A percentile compares a stretch with the other conserved stretches of the same genome.
These are phyloP conservation scores for Anthracocystis panici-leucophaei DNA, from an alignment of 1,284 basidiomycete genomes.

Conservation along the genomic window DNA sequence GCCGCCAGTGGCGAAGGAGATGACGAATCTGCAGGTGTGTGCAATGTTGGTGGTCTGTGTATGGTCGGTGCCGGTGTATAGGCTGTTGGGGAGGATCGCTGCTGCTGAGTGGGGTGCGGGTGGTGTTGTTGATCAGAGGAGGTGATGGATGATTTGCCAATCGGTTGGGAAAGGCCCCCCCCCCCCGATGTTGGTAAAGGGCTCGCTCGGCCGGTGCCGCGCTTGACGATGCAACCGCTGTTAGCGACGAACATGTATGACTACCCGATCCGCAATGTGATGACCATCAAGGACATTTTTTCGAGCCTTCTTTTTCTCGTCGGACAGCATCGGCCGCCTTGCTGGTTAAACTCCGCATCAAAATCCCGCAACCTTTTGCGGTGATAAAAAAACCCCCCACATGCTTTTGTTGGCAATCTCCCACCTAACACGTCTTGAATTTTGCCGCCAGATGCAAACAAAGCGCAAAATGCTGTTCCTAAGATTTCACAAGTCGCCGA, in stretches of 20 bases:
- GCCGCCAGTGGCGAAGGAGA: conserved; percentile 18
- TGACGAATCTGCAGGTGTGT: conserved; percentile 43
- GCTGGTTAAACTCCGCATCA: conserved; percentile 17
- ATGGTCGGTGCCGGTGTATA: conserved; percentile 41
- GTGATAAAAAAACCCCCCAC: conserved; percentile 1
- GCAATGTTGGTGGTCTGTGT: conserved; percentile 41
- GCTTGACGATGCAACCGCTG: not conserved
- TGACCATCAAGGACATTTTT: not conserved
- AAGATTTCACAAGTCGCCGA: no score
- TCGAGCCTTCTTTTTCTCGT: conserved; percentile 7
- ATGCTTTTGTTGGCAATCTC: not conserved
- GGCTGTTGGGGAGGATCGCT: conserved; percentile 40
- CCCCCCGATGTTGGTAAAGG: not conserved
- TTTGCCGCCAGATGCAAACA: not conserved
- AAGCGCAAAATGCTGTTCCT: no score
- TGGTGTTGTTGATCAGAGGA: conserved; percentile 8
- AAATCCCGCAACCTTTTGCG: not conserved
- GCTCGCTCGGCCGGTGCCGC: conserved; percentile 3
- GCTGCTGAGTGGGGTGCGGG: conserved; percentile 45
- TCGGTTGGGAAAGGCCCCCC: not conserved
- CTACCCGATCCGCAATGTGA: not conserved
- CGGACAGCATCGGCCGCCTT: conserved; percentile 33
- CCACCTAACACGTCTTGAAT: conserved; percentile 1
- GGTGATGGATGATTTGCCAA: conserved; percentile 1
- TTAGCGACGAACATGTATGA: not conserved